These are phyloP conservation scores for Cladosporium halotolerans DNA, from an alignment of 2,329 filamentous ascomycete genomes.

Conservation along the genomic window DNA sequence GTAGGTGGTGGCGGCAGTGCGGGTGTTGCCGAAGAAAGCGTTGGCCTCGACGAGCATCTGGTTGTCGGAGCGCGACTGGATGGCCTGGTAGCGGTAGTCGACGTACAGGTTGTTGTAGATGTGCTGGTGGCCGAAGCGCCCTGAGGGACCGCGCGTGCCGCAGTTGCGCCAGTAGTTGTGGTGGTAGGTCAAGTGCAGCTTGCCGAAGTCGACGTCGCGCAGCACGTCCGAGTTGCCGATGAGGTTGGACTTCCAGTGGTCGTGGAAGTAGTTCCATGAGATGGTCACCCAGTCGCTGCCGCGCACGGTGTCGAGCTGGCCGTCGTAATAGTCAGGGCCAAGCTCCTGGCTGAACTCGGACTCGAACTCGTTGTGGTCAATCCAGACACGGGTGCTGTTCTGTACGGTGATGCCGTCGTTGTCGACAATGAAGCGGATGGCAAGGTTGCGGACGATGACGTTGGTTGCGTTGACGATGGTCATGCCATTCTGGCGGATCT, in stretches of 20 bases:
- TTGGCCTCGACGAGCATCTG: slow-evolving; percentile 47
- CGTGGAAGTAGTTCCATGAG: slow-evolving; percentile 46
- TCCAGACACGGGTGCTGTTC: slow-evolving; percentile 43
- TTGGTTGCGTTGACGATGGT: slow-evolving; percentile 34
- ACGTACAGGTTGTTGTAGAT: slow-evolving; percentile 47
- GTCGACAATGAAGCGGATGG: slow-evolving; percentile 32
- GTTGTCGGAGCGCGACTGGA: slow-evolving; percentile 45
- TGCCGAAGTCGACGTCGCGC: slow-evolving; percentile 37
- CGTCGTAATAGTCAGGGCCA: slow-evolving; percentile 29
- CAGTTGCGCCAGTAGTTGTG: slow-evolving; percentile 45
- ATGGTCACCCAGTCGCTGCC: slow-evolving; percentile 43
- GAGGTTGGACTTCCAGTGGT: slow-evolving; percentile 42
- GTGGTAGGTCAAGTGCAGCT: slow-evolving; percentile 46
- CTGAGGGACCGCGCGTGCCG: slow-evolving; percentile 44
- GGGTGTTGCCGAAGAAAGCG: slow-evolving; percentile 43
- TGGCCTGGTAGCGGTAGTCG: slow-evolving; percentile 43
- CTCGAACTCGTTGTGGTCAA: slow-evolving; percentile 45
- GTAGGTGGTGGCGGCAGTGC: slow-evolving; percentile 48
- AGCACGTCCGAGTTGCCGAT: slow-evolving; percentile 38
- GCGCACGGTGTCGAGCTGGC: slow-evolving; percentile 42
- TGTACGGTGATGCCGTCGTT: slow-evolving; percentile 41
- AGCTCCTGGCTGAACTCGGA: slow-evolving; percentile 32
- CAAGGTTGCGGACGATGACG: slow-evolving; percentile 38
- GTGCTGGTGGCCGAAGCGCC: slow-evolving; percentile 46
- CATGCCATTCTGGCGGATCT: slow-evolving; percentile 34